Conservation (phyloP, 768 basidiomycete genomes). For the Grammothele lineata region DNA sequence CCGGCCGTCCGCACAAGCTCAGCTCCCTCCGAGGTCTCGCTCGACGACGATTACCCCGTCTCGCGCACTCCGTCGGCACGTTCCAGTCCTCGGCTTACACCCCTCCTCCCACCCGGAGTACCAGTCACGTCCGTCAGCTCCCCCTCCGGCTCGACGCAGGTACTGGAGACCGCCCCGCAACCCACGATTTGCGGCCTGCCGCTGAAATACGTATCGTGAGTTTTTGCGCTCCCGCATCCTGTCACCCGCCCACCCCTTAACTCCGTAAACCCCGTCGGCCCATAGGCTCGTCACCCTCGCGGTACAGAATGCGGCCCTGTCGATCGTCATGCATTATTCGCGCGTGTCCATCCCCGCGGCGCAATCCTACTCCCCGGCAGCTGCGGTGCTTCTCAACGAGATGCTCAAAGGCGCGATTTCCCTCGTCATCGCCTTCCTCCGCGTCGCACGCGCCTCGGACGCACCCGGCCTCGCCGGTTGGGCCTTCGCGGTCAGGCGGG, state of each 20-base stretch:
- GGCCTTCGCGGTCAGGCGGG: constrained; percentile 42
- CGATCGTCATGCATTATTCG: constrained; percentile 99
- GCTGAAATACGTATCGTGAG: constrained; percentile 79
- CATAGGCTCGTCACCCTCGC: constrained; percentile 77
- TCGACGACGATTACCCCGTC: constrained; percentile 20
- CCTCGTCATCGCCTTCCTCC: constrained; percentile 73
- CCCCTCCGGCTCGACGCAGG: no score
- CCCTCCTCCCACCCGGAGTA: constrained; percentile 27
- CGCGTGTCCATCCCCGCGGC: constrained; percentile 77
- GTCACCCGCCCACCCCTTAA: not conserved
- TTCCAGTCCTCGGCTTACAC: constrained; percentile 29
- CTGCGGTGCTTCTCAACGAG: constrained; percentile 93
- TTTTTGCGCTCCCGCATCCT: constrained; percentile 8
- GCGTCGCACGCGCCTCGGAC: constrained; percentile 37
- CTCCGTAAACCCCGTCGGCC: constrained; percentile 5
- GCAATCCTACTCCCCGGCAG: constrained; percentile 86
- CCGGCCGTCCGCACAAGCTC: constrained; percentile 41
- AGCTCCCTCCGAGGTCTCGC: constrained; percentile 36
- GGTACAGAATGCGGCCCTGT: constrained; percentile 91
- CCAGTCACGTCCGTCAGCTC: constrained; percentile 12
- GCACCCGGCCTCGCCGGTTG: constrained; percentile 24
- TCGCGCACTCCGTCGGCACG: constrained; percentile 11
- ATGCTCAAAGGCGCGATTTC: constrained; percentile 92
- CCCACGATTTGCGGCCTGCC: constrained; percentile 62
- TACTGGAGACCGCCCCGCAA: constrained; percentile 32